Base-by-base conservation (phyloP, 352 stramenopile genomes). In the Phytophthora pinifolia region DNA sequence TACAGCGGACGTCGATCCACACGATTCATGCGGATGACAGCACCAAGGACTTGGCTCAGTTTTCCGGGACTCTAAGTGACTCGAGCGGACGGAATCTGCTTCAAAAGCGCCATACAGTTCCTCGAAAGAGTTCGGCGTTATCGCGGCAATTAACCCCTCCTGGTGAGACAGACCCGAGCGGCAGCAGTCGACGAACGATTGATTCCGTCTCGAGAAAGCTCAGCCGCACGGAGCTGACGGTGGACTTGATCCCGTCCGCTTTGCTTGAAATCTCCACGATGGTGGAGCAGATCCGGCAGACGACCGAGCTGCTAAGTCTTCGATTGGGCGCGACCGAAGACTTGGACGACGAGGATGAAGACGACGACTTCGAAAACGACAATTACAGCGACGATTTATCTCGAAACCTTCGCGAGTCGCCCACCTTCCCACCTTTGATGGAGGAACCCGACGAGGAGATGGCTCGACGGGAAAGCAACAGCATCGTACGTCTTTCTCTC, bases 201-300 rank as follows among this genome's bases (percentile, higher is more conserved):
- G 56, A 72, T 38, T 57, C 62, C 0, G 76, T 87, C 9, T 83
- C 75, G 6, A 39, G 77, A 29, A 86, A 78, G 52, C 47, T 88
- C 22, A 86, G 74, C 51, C 72, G 75, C 15, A 55, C 65, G 0
- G 81, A 89, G 29, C 35, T 88, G 14, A 70, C 73, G 18, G 43
- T 74, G 9, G 75, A 85, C 31, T 57, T 86, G 32, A 74, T 88
- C 18, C 76, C 79, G 1, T 33, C 66, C 3, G 77, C 82, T 29
- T 65, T 92, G 18, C 48, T 71, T n/a, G 79, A 90, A 41, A 84
- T 90, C 49, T 80, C 77, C 1, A 54, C 49, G 12, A 89, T 89
- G 77, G 70, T 89, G 18, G 74, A 85, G 27, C 72, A 92, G 51
- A 87, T 92, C 35, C 80, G 86, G 18, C 74, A 71, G 29, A 88